Evolutionary conservation across 768 basidiomycete species (phyloP).

Genomic region (Boletus huronensis): DNA sequence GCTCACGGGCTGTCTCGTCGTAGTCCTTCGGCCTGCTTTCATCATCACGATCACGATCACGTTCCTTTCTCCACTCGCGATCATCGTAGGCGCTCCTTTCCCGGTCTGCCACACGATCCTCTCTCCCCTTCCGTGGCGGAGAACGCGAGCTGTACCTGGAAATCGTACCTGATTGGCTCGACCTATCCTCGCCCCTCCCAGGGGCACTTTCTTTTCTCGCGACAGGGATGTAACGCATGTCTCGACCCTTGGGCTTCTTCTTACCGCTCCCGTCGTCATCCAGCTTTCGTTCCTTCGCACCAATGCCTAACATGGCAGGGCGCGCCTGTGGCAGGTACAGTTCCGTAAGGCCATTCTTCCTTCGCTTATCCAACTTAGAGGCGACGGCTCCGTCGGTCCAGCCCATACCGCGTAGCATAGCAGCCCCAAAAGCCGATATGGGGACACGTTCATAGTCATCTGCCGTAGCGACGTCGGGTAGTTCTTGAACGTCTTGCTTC

Average conservation of each 20-base stretch:
- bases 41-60: slow-evolving; percentile 13
- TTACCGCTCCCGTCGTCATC: slow-evolving; percentile 65
- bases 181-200: slow-evolving; percentile 27
- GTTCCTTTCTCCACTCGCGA: slow-evolving; percentile 15
- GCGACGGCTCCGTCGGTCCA: slow-evolving; percentile 85
- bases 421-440: slow-evolving; percentile 89
- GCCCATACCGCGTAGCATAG: slow-evolving; percentile 93
- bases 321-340: slow-evolving; percentile 81
- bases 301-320: slow-evolving; percentile 87
- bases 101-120: slow-evolving; percentile 4
- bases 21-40: slow-evolving; percentile 5
- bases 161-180: slow-evolving; percentile 36
- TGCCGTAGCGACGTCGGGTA: slow-evolving; percentile 72
- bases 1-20: slow-evolving; percentile 15
- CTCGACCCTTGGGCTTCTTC: slow-evolving; percentile 46
- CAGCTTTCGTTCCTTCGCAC: slow-evolving; percentile 82
- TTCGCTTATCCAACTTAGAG: slow-evolving; percentile 50
- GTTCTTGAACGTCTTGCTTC: slow-evolving; percentile 74
- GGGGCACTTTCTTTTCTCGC: slow-evolving; percentile 62
- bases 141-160: slow-evolving; percentile 54
- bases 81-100: slow-evolving; percentile 10
- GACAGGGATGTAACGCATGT: slow-evolving; percentile 82
- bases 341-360: slow-evolving; percentile 55
- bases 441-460: slow-evolving; percentile 91
- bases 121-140: slow-evolving; percentile 31